Evolutionary conservation across 78 protist species (phyloP), one percentile per base, ranked within the genome.

Genomic region (Dictyostelium discoideum): DNA sequence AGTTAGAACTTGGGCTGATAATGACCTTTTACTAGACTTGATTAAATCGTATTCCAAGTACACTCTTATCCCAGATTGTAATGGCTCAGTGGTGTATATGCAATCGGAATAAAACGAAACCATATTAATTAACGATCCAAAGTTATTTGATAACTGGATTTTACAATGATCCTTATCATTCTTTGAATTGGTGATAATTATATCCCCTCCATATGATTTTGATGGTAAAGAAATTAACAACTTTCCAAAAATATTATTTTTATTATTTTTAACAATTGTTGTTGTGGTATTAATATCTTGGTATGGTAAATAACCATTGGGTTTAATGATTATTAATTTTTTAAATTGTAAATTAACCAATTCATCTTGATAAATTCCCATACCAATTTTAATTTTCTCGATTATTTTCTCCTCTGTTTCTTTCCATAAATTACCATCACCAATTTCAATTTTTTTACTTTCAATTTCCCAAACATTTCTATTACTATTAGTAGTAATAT

Each of bases 361-460:
- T 74, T 74, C 81, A 74, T 74, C 81, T 32, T 74, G 37, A 74
- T 74, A 74, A 37, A 74, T 74, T 32, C 81, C 81, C 46, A 74
- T 37, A 16, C 81, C 81, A 13, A 29, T 13, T 37, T 74, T 74
- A 16, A 74, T 18, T 74, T 74, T 74, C 3, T 74, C 24, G 0
- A 74, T 74, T 14, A 74, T 13, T 37, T 16, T 29, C 40, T 74
- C 24, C 16, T 74, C 81, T 16, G n/a, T 74, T 37, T 74, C 81
- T 74, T 37, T 18, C 42, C 46, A 74, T 74, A 74, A 18, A 14
- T 13, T 18, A 18, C 81, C 81, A 14, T 74, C 81, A 3, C 81
- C 81, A 3, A 74, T 32, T 74, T 74, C 46, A 32, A 74, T 74
- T 37, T 37, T 26, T 29, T 14, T 32, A 16, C 37, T 74, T 6